Evolutionary conservation across 2,329 filamentous ascomycete species (phyloP).

Genomic region (Fusarium metavorans): DNA sequence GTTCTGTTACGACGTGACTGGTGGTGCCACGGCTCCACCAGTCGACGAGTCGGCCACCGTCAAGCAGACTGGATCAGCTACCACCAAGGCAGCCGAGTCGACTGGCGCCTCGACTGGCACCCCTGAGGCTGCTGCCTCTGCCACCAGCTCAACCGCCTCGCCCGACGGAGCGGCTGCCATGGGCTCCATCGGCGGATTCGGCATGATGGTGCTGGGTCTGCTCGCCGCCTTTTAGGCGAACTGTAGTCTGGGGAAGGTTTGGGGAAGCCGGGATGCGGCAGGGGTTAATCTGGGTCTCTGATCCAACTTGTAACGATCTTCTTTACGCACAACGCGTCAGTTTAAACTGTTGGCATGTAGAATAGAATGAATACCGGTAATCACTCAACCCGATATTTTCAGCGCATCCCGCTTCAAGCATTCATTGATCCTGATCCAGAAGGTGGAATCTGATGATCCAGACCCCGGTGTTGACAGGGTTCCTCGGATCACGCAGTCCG

Average conservation of each 20-base stretch:
- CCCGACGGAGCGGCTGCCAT: constrained; percentile 10
- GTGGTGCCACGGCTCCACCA: constrained; percentile 20
- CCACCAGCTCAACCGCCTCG: not conserved
- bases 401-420: not conserved
- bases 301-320: not conserved
- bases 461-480: not conserved
- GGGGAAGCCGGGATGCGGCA: not conserved
- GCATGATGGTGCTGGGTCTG: constrained; percentile 13
- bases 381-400: not conserved
- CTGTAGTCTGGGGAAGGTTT: not conserved
- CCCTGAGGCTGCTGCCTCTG: not conserved
- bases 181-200: constrained; percentile 15
- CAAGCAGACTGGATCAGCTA: not conserved
- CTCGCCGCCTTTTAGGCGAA: constrained; percentile 13
- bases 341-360: not conserved
- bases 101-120: constrained; percentile 6
- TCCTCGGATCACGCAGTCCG: not conserved
- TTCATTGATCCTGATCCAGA: not conserved
- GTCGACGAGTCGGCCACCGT: constrained; percentile 9
- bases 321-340: not conserved
- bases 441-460: not conserved
- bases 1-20: constrained; percentile 34
- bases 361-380: not conserved
- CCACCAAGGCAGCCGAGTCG: not conserved
- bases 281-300: not conserved